Base-by-base conservation (phyloP, 257 asterid species). In the Petunia axillaris region DNA sequence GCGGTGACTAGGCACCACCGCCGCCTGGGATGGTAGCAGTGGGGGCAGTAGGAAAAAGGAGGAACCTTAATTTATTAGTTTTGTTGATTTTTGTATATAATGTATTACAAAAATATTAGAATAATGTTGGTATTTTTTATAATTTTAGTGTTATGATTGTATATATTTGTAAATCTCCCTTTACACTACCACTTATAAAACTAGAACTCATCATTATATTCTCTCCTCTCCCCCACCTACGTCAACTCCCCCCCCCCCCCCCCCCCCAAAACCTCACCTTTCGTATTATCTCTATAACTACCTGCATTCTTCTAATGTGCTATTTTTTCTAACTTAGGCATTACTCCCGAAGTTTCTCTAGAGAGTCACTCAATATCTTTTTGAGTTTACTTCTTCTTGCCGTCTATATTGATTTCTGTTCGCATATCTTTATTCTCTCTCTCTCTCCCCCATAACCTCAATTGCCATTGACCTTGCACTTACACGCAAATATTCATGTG, bases 401-500 rank as follows among this genome's bases (percentile, higher is more conserved):
- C 63, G 0, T 57, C 36, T 57, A 57, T 36, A 58, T 39, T 53
- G 13, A 74, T 58, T 66, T 71, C 75, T 71, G 60, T 75, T 78
- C 14, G 8, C 52, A 75, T 62, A 75, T 80, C 65, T 53, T 55
- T 59, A 40, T 66, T 46, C 62, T 37, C 50, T 48, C 2, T 11
- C 58, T 25, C 25, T 25, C 25, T 48, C 77, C 11, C 35, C 77
- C 10, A 50, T 11, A 38, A 38, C 14, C 40, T 36, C 5, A 77
- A 6, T 46, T 48, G 43, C 41, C 62, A 55, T 46, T 2, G 16
- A 71, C 52, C 15, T 68, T 9, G 25, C 15, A 71, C 77, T 48
- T 13, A 38, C 35, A 39, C 36, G 6, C 43, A 4, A 11, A 50
- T 77, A 76, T 82, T 80, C 84, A 81, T 80, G 83, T 37, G 54